Evolutionary conservation across 495 filamentous ascomycete species (phyloP).

Genomic region (Neurospora sp.): DNA sequence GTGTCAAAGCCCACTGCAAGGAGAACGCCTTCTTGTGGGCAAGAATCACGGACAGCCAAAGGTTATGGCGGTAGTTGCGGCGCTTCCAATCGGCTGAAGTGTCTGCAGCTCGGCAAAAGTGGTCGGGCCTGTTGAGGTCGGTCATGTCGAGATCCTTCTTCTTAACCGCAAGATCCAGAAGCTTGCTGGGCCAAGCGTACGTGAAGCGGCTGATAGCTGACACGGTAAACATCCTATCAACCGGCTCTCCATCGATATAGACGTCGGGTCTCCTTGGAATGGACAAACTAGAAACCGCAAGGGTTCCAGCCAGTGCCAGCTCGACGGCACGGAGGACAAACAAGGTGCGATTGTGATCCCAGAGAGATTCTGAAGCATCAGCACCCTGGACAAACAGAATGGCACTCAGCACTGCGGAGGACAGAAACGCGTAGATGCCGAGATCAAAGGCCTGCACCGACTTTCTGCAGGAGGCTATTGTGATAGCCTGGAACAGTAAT

Average conservation of each 20-base stretch:
- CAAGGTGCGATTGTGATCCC: conserved; percentile 11
- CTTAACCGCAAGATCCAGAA: conserved; percentile 44
- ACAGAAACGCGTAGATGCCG: conserved; percentile 36
- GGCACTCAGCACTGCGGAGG: conserved; percentile 27
- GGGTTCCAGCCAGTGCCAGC: conserved; percentile 22
- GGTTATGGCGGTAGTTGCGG: conserved; percentile 34
- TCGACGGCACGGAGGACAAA: conserved; percentile 32
- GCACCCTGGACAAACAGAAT: conserved; percentile 31
- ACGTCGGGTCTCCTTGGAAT: conserved; percentile 64
- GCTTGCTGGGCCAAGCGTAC: conserved; percentile 48
- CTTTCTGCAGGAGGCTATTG: conserved; percentile 31
- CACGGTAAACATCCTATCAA: conserved; percentile 54
- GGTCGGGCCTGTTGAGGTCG: conserved; percentile 49
- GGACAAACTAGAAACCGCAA: conserved; percentile 30
- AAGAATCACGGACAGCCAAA: conserved; percentile 52
- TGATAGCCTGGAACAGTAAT: conserved; percentile 37
- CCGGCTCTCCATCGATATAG: conserved; percentile 42
- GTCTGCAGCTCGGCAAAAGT: conserved; percentile 36
- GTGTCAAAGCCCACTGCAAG: conserved; percentile 45
- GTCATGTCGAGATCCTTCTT: conserved; percentile 48
- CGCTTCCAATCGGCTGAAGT: conserved; percentile 42
- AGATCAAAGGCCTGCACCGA: conserved; percentile 38
- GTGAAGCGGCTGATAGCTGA: conserved; percentile 53
- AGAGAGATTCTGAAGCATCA: conserved; percentile 19
- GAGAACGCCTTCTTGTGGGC: conserved; percentile 45